These are phyloP conservation scores for Periconia sp. DNA, from an alignment of 2,329 filamentous ascomycete genomes.

Conservation along the genomic window DNA sequence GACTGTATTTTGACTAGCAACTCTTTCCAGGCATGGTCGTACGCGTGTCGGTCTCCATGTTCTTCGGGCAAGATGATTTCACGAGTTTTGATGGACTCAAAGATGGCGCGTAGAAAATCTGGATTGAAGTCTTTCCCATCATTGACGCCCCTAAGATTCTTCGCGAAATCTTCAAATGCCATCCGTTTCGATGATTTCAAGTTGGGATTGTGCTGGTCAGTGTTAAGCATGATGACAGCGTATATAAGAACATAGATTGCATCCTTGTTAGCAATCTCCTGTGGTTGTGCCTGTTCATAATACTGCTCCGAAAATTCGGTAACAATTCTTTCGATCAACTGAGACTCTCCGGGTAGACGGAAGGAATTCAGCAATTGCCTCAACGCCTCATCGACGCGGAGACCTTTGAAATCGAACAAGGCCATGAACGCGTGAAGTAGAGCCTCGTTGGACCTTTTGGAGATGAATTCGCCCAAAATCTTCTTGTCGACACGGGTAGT, in stretches of 20 bases:
- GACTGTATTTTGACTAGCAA: slow-evolving; percentile 80
- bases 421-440: slow-evolving; percentile 82
- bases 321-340: slow-evolving; percentile 90
- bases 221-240: slow-evolving; percentile 96
- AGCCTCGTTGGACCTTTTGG: slow-evolving; percentile 85
- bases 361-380: slow-evolving; percentile 87
- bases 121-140: slow-evolving; percentile 78
- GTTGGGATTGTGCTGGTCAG: slow-evolving; percentile 94
- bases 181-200: slow-evolving; percentile 76
- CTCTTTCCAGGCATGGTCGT: slow-evolving; percentile 98
- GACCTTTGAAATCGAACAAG: slow-evolving; percentile 83
- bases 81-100: slow-evolving; percentile 84
- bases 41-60: slow-evolving; percentile 94
- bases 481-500: slow-evolving; percentile 89
- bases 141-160: slow-evolving; percentile 90
- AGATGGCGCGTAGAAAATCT: slow-evolving; percentile 84
- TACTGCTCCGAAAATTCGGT: slow-evolving; percentile 87
- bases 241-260: slow-evolving; percentile 89
- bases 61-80: slow-evolving; percentile 98
- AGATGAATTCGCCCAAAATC: slow-evolving; percentile 86
- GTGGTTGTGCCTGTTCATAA: slow-evolving; percentile 67
- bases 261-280: slow-evolving; percentile 81
- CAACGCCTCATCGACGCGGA: slow-evolving; percentile 87
- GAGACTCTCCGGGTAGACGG: slow-evolving; percentile 88
- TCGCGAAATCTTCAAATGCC: slow-evolving; percentile 78